Percentiles rank a stretch among this genome's conserved stretches.
These are phyloP conservation scores for Russula virescens DNA, from an alignment of 768 basidiomycete species.

Conservation along the genomic window DNA sequence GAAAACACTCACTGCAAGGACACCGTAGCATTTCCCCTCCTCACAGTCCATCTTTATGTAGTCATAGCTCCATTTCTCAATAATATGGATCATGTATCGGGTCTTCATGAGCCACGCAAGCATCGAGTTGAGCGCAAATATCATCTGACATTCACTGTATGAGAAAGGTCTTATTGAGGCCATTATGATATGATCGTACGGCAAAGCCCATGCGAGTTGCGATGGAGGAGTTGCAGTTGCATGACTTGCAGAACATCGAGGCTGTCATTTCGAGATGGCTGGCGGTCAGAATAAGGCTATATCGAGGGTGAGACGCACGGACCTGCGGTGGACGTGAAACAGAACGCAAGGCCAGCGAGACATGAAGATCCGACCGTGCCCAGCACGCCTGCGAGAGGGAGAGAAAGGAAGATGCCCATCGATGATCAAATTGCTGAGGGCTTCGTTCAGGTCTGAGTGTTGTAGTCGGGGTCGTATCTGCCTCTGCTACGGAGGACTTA, in stretches of 20 bases:
- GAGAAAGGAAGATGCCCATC: slow-evolving; percentile 72
- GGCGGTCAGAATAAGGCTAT: slow-evolving; percentile 11
- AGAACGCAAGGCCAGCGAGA: slow-evolving; percentile 77
- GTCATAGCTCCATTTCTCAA: slow-evolving; percentile 91
- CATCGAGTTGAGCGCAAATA: slow-evolving; percentile 93
- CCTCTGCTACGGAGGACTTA: too few species aligned
- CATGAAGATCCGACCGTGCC: slow-evolving; percentile 77
- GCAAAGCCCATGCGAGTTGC: slow-evolving; percentile 96
- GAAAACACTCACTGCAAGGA: slow-evolving; percentile 71
- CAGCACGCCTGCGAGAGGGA: slow-evolving; percentile 64
- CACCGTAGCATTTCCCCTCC: slow-evolving; percentile 91
- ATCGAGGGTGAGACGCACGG: slow-evolving; percentile 25
- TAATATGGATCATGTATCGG: slow-evolving; percentile 74
- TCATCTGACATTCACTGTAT: slow-evolving; percentile 53
- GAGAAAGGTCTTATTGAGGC: neutral
- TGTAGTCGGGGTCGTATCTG: neutral
- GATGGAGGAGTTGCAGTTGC: slow-evolving; percentile 98
- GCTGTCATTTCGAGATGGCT: slow-evolving; percentile 41
- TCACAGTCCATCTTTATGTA: slow-evolving; percentile 98
- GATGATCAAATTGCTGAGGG: neutral
- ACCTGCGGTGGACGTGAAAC: slow-evolving; percentile 84
- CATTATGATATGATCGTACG: slow-evolving; percentile 39
- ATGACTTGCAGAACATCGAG: slow-evolving; percentile 96
- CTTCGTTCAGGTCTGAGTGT: neutral
- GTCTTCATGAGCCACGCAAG: slow-evolving; percentile 97